Base-by-base conservation (phyloP, 2,329 filamentous ascomycete genomes). In the Fusarium haematococcum region DNA sequence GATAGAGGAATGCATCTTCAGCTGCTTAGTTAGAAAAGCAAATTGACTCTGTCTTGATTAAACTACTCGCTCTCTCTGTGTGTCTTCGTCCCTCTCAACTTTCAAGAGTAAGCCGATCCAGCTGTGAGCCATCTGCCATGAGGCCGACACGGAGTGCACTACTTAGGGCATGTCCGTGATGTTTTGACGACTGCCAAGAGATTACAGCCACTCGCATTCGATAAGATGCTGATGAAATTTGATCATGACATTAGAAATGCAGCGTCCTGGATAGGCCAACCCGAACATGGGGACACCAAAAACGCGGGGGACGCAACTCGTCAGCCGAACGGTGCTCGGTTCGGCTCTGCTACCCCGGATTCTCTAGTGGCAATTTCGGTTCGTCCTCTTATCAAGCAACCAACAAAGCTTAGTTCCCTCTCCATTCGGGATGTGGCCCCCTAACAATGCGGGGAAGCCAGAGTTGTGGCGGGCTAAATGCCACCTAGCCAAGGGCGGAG, bases 401-500 rank as follows among this genome's bases (percentile, higher is more conserved):
- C 45, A 50, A 50, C 45, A 30, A 30, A 73, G 35, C 65, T 65
- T 58, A 71, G 41, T 64, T 50, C 54, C 35, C 60, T 73, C 27
- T 23, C 57, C 52, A 16, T 27, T 73, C 70, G 70, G 70, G 70
- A 73, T 73, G 70, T 73, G 70, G 70, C 60, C 70, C 62, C 52
- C 57, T 25, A 25, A 63, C 1, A 63, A 63, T 50, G 60, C 60
- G 60, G 60, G 39, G 60, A 50, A 62, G 16, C 18, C 14, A 18
- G 43, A n/a, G 16, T 35, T 37, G 45, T 50, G 56, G 56, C 25
- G 56, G 23, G 56, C 56, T 59, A 54, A 54, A 9, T 30, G 32
- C 10, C 48, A n/a, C 27, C 39, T 33, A 43, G 56, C 25, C 25
- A 59, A 59, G 35, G 16, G 20, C 14, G n/a, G 16, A 14, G 32